Evolutionary conservation across 2,329 filamentous ascomycete species (phyloP), one percentile per base, ranked within the genome.

Genomic region (Cryphonectria radicalis): DNA sequence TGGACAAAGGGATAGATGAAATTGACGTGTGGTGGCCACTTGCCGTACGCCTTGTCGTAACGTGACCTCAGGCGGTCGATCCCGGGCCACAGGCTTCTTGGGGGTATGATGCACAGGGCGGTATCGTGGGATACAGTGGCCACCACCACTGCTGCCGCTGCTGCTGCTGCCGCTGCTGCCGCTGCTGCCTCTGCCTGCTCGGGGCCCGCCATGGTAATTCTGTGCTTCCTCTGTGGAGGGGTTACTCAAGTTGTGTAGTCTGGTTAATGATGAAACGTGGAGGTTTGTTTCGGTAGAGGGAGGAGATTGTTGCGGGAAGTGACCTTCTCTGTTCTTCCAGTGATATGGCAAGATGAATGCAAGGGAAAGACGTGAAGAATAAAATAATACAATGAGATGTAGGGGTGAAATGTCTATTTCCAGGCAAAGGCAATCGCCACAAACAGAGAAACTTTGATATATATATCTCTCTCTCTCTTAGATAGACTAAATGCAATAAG

Each of bases 1-100:
- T 79, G 77, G 8, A 91, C 88, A 77, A 92, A 92, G 0, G 90
- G 91, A 76, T 92, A 92, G 32, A 91, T 75, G 37, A 92, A 78
- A 74, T 92, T 92, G 75, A 92, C 77, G 75, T 92, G 90, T 17
- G 90, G 88, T 4, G 90, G 89, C 90, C 91, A 92, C 78, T 84
- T 87, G 37, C 81, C 82, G 74, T 86, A 87, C 0, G 86, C 84
- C 72, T 88, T 88, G 78, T 92, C 90, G 79, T 92, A 90, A 17
- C 89, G 80, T n/a, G 81, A 83, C 62, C 90, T 86, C 3, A 93
- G 79, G 19, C 81, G 80, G 74, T 91, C 84, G 67, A 90, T 77
- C 4, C 84, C 75, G 1, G 81, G 73, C 81, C 86, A 87, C 50
- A 86, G 77, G 65, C 81, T 74, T 32, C 75, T 74, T 0, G 89